Percentiles rank a stretch among this genome's conserved stretches.
Conservation (phyloP, 73 alveolate genomes). For the Blepharisma stoltei region DNA sequence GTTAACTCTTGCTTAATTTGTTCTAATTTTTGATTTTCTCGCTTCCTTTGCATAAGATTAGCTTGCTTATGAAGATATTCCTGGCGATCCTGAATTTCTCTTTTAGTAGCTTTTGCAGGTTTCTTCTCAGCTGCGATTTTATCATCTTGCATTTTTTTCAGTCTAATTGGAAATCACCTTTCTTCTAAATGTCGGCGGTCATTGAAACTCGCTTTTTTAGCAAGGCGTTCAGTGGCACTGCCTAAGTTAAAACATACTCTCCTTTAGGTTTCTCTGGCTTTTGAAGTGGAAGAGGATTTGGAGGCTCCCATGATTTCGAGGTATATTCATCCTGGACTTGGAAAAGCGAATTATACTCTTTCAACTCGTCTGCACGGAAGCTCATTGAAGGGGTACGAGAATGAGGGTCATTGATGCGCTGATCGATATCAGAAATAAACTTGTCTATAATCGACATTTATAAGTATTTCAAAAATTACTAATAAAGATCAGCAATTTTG, state of each 20-base stretch:
- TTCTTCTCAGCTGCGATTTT: not conserved
- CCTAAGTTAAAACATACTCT: slow-evolving; percentile 7
- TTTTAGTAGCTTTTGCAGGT: not conserved
- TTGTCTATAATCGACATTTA: slow-evolving; percentile 8
- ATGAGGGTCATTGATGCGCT: slow-evolving; percentile 11
- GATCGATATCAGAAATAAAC: slow-evolving; percentile 11
- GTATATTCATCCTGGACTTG: not conserved
- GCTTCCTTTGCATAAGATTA: not conserved
- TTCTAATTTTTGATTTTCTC: slow-evolving; percentile 6
- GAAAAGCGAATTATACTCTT: slow-evolving; percentile 10
- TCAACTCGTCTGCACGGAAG: slow-evolving; percentile 4
- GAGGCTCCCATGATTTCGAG: slow-evolving; percentile 2
- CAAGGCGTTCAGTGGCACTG: not conserved
- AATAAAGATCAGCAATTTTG: too few species aligned
- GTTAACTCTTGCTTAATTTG: not conserved
- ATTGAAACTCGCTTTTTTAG: not conserved
- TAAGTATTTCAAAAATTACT: not conserved
- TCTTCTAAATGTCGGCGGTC: not conserved
- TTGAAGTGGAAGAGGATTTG: not conserved
- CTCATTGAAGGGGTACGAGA: slow-evolving; percentile 17
- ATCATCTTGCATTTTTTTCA: too few species aligned
- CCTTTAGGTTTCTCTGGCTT: not conserved
- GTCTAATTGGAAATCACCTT: not conserved
- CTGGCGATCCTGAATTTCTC: not conserved
- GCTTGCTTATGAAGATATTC: slow-evolving; percentile 19